Conservation (phyloP, 148 eudicot genomes). For the Rhododendron molle region DNA sequence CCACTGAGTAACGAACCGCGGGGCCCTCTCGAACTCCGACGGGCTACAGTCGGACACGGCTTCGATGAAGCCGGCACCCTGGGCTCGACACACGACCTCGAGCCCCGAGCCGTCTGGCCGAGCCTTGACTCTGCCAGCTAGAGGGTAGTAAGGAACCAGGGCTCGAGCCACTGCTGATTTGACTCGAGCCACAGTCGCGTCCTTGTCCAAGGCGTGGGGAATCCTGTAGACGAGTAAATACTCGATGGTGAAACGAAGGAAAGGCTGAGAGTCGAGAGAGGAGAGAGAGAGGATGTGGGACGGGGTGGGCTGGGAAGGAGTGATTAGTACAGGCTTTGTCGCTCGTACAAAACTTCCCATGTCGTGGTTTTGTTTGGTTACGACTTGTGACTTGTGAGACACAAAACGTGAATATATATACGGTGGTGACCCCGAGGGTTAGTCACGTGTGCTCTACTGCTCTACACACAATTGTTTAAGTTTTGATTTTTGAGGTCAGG, state of each 20-base stretch:
- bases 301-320: slow-evolving; percentile 61
- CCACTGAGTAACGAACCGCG: slow-evolving; percentile 50
- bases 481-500: too few species aligned
- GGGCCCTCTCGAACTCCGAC: slow-evolving; percentile 53
- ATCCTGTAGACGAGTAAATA: slow-evolving; percentile 53
- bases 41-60: slow-evolving; percentile 35
- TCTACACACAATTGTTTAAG: too few species aligned
- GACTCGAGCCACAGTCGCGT: slow-evolving; percentile 22
- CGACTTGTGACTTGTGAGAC: not conserved
- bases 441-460: too few species aligned
- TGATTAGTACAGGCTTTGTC: slow-evolving; percentile 45
- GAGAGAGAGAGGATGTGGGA: slow-evolving; percentile 50
- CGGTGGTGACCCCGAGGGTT: not conserved
- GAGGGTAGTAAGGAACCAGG: slow-evolving; percentile 59
- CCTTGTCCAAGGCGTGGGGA: slow-evolving; percentile 13
- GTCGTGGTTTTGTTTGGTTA: not conserved
- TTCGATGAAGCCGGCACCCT: slow-evolving; percentile 62
- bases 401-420: not conserved
- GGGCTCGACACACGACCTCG: slow-evolving; percentile 54
- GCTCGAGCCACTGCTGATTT: slow-evolving; percentile 53
- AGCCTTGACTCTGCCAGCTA: slow-evolving; percentile 58
- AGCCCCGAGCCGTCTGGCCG: slow-evolving; percentile 39
- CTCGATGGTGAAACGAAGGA: slow-evolving; percentile 69
- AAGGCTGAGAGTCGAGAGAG: slow-evolving; percentile 71
- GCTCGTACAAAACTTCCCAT: slow-evolving; percentile 38